Base-by-base conservation (phyloP, 208 protist genomes). In the Porcisia deanei region DNA sequence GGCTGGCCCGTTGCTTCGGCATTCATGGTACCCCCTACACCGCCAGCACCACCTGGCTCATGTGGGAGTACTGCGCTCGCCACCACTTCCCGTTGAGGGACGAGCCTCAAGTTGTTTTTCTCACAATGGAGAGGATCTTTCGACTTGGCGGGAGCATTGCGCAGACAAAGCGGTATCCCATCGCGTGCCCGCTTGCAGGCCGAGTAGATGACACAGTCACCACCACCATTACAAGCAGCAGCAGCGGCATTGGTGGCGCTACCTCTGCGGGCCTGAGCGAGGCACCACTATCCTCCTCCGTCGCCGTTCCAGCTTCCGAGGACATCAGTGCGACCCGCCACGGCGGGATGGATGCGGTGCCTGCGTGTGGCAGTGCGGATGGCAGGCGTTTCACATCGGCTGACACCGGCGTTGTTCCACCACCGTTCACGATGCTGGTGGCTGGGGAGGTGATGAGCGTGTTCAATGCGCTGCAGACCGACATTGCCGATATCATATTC, bases 391-490 rank as follows among this genome's bases (percentile, higher is more conserved):
- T 14, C 68, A 61, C n/a, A 25, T 58, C 67, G 6, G 39, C 5
- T 12, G 65, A 34, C 3, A 47, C 57, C 2, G 76, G 72, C 1
- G 58, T 73, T 39, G 55, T 76, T 22, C 80, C 84, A 14, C 80
- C 83, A 25, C 85, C 86, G 2, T 90, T 96, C 67, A 88, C 83
- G 37, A 69, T 79, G 25, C 34, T 89, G 16, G 43, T 88, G 0
- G n/a, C 52, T 0, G 85, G 78, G 25, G 87, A 91, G 57, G 58
- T 96, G 7, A 43, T 92, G 57, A 81, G 85, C 14, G 69, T 96
- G 49, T 86, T 84, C 77, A 87, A 96, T 71, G 84, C 81, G 3
- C 72, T 86, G 20, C 86, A 90, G 53, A 94, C 91, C 20, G 76
- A 83, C 52, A 88, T 93, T 37, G 18, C 77, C 18, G 71, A 80